Conservation (phyloP, 345 rosid genomes). For the Brassica cretica region DNA sequence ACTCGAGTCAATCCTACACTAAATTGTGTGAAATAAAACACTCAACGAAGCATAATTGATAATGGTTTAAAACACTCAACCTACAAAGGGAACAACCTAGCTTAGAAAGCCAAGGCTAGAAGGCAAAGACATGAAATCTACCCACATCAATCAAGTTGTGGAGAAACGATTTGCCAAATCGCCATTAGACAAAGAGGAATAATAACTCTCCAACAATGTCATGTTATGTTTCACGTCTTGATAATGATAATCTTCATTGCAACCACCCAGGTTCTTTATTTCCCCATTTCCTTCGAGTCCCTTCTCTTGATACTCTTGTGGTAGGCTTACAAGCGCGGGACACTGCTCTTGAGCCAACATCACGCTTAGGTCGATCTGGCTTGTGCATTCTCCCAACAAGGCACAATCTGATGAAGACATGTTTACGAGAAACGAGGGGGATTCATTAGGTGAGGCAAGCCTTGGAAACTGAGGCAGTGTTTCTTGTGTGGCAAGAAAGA, state of each 20-base stretch:
- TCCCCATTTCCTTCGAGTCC: conserved; percentile 19
- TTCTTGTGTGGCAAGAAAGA: conserved; percentile 51
- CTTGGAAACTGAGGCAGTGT: conserved; percentile 37
- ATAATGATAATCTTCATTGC: conserved; percentile 14
- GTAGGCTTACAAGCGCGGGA: conserved; percentile 35
- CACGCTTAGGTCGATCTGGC: conserved; percentile 28
- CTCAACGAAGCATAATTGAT: background rate
- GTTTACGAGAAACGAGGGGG: conserved; percentile 51
- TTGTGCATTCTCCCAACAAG: conserved; percentile 45
- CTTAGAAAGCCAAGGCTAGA: conserved; percentile 27
- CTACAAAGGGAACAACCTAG: conserved; percentile 13
- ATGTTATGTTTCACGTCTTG: conserved; percentile 32
- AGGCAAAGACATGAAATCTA: background rate
- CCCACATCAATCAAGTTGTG: conserved; percentile 25
- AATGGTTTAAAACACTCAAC: conserved; percentile 4
- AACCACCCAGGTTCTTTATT: conserved; percentile 22
- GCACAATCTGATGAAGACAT: conserved; percentile 42
- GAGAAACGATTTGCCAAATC: conserved; percentile 29
- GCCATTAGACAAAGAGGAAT: conserved; percentile 23
- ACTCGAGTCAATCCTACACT: background rate
- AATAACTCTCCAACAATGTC: conserved; percentile 30
- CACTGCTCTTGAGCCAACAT: conserved; percentile 39
- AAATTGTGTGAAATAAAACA: background rate
- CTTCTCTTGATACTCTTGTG: conserved; percentile 35
- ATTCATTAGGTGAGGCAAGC: conserved; percentile 33